These are phyloP conservation scores for Starmerella kuoi DNA, from an alignment of 805 yeast genomes.

Conservation along the genomic window DNA sequence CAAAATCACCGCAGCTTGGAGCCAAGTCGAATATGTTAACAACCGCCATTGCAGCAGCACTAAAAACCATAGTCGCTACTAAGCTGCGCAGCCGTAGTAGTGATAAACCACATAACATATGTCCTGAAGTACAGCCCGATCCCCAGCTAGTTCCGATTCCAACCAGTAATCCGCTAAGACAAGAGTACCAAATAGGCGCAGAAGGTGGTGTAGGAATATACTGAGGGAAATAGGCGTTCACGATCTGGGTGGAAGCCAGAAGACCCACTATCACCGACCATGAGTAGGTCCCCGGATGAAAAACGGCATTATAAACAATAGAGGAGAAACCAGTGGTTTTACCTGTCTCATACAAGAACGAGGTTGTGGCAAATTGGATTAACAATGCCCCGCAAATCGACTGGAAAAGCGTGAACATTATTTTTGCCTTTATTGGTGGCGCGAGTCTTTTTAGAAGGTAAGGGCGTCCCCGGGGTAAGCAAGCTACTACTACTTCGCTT, in stretches of 20 bases:
- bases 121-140: conserved; percentile 45
- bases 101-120: conserved; percentile 41
- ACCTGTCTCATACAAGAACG: conserved; percentile 33
- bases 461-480: neutral
- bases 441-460: neutral
- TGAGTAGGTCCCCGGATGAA: conserved; percentile 24
- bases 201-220: conserved; percentile 5
- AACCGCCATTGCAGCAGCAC: conserved; percentile 28
- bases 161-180: conserved; percentile 33
- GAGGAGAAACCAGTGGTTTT: conserved; percentile 39
- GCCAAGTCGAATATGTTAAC: conserved; percentile 9
- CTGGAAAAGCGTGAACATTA: conserved; percentile 38
- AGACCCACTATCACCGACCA: conserved; percentile 32
- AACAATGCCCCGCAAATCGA: conserved; percentile 38
- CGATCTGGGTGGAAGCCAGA: conserved; percentile 26
- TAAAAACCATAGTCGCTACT: conserved; percentile 35
- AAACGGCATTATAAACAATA: conserved; percentile 28
- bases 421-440: too few relatives aligned
- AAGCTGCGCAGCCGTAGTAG: conserved; percentile 36
- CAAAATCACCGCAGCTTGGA: conserved; percentile 3
- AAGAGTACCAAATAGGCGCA: conserved; percentile 8
- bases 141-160: conserved; percentile 41
- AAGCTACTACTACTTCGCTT: neutral
- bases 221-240: conserved; percentile 17
- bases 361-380: conserved; percentile 37